Base-by-base conservation (phyloP, 2,329 filamentous ascomycete genomes). In the Exophiala sp. region DNA sequence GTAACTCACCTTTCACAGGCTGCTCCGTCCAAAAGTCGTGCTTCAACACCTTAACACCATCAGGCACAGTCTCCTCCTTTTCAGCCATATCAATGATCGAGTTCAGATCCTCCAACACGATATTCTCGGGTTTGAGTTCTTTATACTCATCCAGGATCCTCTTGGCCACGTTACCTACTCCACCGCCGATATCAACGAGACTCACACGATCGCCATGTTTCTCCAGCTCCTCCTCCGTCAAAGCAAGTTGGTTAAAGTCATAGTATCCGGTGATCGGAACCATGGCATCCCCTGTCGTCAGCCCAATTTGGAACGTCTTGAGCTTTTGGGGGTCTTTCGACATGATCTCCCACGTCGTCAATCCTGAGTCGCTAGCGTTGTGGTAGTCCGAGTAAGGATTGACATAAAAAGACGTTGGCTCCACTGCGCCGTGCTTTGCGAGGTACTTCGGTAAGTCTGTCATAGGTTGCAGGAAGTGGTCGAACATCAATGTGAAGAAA, bases 1-100 rank as follows among this genome's bases (percentile, higher is more conserved):
- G 14, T 14, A 32, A 41, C 43, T 38, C 60, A 70, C 72, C 60
- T 56, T 61, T 56, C 40, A 62, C 50, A 10, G 60, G 50, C 39
- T 62, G 58, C 24, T 42, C 36, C 9, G 44, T 50, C 48, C 51
- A 61, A 41, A 62, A 61, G 39, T 61, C 58, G 53, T 80, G 69
- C 2, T 62, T 63, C 68, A 78, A 71, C 3, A 61, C 6, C 33
- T 44, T 48, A 14, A 54, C 51, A 24, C 46, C 50, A n/a, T 47
- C 45, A 4, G 56, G 54, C 6, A 52, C 12, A 5, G 46, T 50
- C 47, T 58, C 35, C 1, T 56, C 54, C 9, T 60, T 63, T 3
- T 40, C 33, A 4, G 50, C 50, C 24, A 44, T 54, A 2, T 50
- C 45, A 8, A 57, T 46, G 8, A 57, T 29, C 7, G 21, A 24